phyloP scores from a whole-genome alignment of 352 stramenopile species.

The Phytophthora boehmeriae region DNA sequence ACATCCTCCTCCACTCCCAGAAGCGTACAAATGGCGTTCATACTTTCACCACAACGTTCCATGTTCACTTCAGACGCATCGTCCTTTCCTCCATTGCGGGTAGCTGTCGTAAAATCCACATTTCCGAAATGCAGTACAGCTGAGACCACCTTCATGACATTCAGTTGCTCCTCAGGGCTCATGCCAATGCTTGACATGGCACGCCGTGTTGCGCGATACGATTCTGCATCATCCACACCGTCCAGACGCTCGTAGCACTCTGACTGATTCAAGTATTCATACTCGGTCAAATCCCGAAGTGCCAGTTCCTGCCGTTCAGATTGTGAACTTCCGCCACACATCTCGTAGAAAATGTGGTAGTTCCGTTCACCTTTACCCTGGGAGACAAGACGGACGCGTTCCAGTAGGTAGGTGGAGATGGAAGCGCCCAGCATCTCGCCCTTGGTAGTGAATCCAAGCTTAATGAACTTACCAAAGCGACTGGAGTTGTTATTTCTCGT shows the following conservation, averaged over 20 bases:
- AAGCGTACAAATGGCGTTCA: slow-evolving; percentile 83
- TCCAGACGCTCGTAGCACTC: slow-evolving; percentile 76
- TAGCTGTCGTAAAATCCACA: slow-evolving; percentile 69
- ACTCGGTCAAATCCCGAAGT: slow-evolving; percentile 57
- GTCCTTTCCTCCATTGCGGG: slow-evolving; percentile 56
- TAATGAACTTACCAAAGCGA: slow-evolving; percentile 97
- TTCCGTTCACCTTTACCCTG: slow-evolving; percentile 95
- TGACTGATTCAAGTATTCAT: slow-evolving; percentile 88
- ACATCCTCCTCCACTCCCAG: slow-evolving; percentile 68
- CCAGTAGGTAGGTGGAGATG: slow-evolving; percentile 94
- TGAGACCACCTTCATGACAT: slow-evolving; percentile 84
- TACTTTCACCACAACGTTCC: slow-evolving; percentile 47
- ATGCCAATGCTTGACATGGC: slow-evolving; percentile 90
- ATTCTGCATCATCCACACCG: slow-evolving; percentile 79
- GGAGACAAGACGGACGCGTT: slow-evolving; percentile 94
- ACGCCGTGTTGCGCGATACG: slow-evolving; percentile 71
- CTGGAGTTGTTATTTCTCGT: slow-evolving; percentile 97
- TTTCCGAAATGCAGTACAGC: slow-evolving; percentile 90
- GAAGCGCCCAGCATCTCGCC: slow-evolving; percentile 83
- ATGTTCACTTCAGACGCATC: slow-evolving; percentile 69
- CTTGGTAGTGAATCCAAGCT: slow-evolving; percentile 85
- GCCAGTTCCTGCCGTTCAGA: slow-evolving; percentile 55
- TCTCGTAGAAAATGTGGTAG: slow-evolving; percentile 99
- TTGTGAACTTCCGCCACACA: slow-evolving; percentile 78
- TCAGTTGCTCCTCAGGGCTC: slow-evolving; percentile 69